Conservation (phyloP, 176 grass and related monocot species). For the Carex pumila region DNA sequence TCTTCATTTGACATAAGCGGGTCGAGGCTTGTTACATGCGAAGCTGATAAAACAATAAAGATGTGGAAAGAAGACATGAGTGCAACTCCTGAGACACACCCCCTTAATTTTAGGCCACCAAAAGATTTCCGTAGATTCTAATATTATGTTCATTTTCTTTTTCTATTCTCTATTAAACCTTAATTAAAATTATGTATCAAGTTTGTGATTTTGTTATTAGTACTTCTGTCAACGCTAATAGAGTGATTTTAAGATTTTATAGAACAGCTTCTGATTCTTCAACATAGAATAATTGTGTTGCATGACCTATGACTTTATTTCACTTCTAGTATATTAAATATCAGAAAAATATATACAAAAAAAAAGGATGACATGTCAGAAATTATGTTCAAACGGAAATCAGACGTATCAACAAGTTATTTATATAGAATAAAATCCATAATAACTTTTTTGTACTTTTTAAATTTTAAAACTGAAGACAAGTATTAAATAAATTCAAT, state of each 20-base stretch:
- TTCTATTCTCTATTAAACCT: too few species aligned
- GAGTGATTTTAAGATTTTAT: background rate
- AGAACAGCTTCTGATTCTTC: background rate
- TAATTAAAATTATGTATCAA: background rate
- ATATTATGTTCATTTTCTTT: too few species aligned
- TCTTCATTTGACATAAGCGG: conserved; percentile 83
- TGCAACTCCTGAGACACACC: conserved; percentile 80
- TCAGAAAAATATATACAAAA: background rate
- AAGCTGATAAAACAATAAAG: conserved; percentile 97
- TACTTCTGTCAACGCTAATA: background rate
- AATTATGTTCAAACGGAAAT: too few species aligned
- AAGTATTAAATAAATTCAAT: too few species aligned
- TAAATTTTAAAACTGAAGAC: too few species aligned
- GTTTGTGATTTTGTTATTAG: too few species aligned
- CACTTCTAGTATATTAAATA: background rate
- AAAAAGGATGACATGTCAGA: background rate
- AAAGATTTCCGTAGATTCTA: conserved; percentile 59
- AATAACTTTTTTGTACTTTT: too few species aligned
- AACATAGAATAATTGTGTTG: background rate
- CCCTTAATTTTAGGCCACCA: conserved; percentile 88
- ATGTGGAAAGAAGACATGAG: conserved; percentile 92
- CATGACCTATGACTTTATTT: background rate
- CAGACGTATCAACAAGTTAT: too few species aligned
- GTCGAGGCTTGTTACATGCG: conserved; percentile 71
- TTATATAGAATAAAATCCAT: too few species aligned